Evolutionary conservation across 1,139 yeast genomes (phyloP), one percentile per base, ranked within the genome.

Genomic region (Yamadazyma sp.): DNA sequence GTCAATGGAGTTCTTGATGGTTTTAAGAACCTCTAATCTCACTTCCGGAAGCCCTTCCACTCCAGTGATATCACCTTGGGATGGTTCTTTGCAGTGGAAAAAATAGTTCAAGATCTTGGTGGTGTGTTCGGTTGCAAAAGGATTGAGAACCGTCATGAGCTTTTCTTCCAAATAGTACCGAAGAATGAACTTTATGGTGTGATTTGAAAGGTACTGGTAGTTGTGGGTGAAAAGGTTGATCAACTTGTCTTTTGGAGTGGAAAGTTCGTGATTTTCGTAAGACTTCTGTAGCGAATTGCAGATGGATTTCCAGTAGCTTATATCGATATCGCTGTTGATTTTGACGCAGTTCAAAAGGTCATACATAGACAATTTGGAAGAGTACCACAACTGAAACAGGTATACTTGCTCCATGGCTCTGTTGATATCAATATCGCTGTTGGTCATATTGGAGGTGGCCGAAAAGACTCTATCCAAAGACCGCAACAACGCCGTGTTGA

Each of bases 51-150:
- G 9, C 13, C 39, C 31, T 31, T 43, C 44, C 4, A 23, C 16
- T 3, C 49, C 43, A 5, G 29, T 6, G 9, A 22, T 12, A 4
- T 31, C 25, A 9, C 45, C 9, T 13, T 17, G 25, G 2, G 9
- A 4, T 6, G 5, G 26, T 18, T 30, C 45, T 9, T 31, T 14
- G 17, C 59, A 61, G 29, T 56, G 58, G 51, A 68, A 80, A 50
- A 80, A 82, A 17, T 64, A 61, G 17, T 67, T 62, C 17, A 81
- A 56, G 3, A 82, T 43, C n/a, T 59, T 61, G 16, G 59, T 56
- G 33, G 78, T 62, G 48, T 78, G 76, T 2, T 63, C 67, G 33
- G 61, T 59, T 86, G 89, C 82, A 14, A 68, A 58, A 0, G 75
- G 67, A 31, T 71, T 61, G n/a, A 79, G 53, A 6, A 80, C 73